Evolutionary conservation across 2,329 filamentous ascomycete genomes (phyloP), one percentile per base, ranked within the genome.

Genomic region (Sporothrix sp.): DNA sequence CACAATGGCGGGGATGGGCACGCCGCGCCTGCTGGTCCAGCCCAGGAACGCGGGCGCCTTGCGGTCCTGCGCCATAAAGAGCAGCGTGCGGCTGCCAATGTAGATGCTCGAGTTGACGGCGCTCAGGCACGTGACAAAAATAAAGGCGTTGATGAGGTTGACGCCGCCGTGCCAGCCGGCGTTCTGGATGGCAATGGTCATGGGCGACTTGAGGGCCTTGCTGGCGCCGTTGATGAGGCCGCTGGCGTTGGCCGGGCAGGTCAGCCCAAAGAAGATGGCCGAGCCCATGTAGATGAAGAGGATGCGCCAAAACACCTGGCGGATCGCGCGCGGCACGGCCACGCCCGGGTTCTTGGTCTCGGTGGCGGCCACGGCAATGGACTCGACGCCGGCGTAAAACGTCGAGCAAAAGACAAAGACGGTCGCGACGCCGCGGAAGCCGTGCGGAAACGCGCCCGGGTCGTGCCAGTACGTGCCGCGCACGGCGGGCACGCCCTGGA

Each of bases 91-190:
- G 3, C 82, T 85, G 39, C 80, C 81, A 57, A 90, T 86, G 63
- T 89, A 90, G 54, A 90, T 84, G 8, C 82, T 85, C 48, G 78
- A 81, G 66, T 90, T 90, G 58, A 84, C 77, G 16, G 84, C 83
- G 0, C 76, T 82, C 33, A 87, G 70, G 50, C 85, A 85, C 11
- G 85, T 86, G 8, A 87, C 69, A 46, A 90, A 74, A 59, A 87
- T 86, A 60, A 87, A 83, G 35, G 81, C 83, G 57, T 90, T 90
- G 68, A 90, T 84, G 1, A 90, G 74, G 61, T 90, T 80, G 1
- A 85, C 82, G 50, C 83, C 85, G 23, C 77, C 79, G 50, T 83
- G 65, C 77, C 83, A 89, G 1, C 85, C 85, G 1, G 85, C 85
- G 53, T 79, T 86, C 55, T 84, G 78, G 40, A 90, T 77, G 1